Evolutionary conservation across 768 basidiomycete genomes (phyloP), one percentile per base, ranked within the genome.

Genomic region (Trametes cubensis): DNA sequence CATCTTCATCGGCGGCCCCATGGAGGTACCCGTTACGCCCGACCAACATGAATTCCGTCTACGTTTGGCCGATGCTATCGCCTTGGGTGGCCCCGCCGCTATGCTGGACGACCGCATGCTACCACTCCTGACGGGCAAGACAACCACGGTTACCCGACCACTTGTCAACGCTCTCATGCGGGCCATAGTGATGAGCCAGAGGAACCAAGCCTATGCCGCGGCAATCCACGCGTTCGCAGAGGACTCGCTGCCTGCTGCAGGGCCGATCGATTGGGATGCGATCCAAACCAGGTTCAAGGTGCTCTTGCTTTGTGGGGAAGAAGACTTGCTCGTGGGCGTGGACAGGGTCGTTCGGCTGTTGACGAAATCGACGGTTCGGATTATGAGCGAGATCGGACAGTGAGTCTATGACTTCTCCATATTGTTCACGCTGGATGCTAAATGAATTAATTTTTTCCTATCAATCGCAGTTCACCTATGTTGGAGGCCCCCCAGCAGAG

Each of bases 141-240:
- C 52, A 17, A 23, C 44, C 15, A 47, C 47, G 51, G 52, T 30
- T 2, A 8, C n/a, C 44, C 51, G 51, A 4, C 59, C 59, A 21
- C 42, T 53, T 21, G 59, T 44, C 6, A 45, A 46, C n/a, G 59
- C 42, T 23, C 44, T 60, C 34, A 25, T 60, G 15, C 42, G 45
- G 7, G 42, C 52, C 0, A 53, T 39, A 6, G 40, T 34, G 34
- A n/a, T 53, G 13, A 20, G 17, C 13, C 42, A 60, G 51, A 40
- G 40, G 44, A 38, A 25, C 21, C 17, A 34, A 6, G 42, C 44
- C 34, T 60, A 42, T 21, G 42, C 51, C 3, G 42, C 42, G 28
- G 17, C 30, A 6, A 45, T 59, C 21, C 41, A 30, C 7, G 50
- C 49, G 28, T 30, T 59, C 28, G 42, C 21, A 13, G 4, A 18